Conservation (phyloP, 371 early-diverging fungal genomes). For the Mucor circinelloides region DNA sequence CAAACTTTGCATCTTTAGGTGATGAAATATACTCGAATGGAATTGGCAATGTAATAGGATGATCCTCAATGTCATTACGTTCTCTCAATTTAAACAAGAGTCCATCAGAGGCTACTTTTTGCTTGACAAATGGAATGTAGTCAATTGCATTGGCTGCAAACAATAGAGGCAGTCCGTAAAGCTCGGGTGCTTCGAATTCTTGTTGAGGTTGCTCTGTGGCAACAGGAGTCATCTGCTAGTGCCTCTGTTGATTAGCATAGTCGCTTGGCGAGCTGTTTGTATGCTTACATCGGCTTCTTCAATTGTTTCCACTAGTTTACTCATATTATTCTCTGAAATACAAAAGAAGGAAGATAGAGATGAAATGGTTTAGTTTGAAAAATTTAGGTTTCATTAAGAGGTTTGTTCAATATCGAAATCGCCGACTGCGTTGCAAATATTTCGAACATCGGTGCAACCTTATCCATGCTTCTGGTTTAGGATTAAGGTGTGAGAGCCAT, state of each 20-base stretch:
- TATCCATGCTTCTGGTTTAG: too few species aligned
- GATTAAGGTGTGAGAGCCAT: too few species aligned
- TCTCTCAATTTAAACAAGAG: slow-evolving; percentile 23
- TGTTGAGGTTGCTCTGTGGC: background rate
- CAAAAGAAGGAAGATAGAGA: background rate
- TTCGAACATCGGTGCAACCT: too few species aligned
- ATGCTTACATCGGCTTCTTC: background rate
- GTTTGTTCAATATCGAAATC: too few species aligned
- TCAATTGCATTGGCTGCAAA: slow-evolving; percentile 30
- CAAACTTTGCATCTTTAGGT: background rate
- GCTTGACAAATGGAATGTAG: slow-evolving; percentile 25
- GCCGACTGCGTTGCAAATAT: too few species aligned
- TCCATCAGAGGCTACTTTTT: slow-evolving; percentile 38
- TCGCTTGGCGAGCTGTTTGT: too few species aligned
- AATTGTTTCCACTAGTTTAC: background rate
- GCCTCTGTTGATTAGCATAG: background rate
- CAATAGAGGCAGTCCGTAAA: slow-evolving; percentile 34
- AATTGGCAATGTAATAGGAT: slow-evolving; percentile 33
- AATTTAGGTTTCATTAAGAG: background rate
- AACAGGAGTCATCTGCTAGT: background rate
- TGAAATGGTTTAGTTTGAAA: background rate
- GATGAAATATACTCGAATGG: slow-evolving; percentile 17
- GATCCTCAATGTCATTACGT: slow-evolving; percentile 20
- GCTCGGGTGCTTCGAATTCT: slow-evolving; percentile 24
- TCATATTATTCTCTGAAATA: background rate